Percentiles rank a stretch among this genome's conserved stretches.
These are phyloP conservation scores for Pseudozyma sp. DNA, from an alignment of 1,284 basidiomycete genomes.

Conservation along the genomic window DNA sequence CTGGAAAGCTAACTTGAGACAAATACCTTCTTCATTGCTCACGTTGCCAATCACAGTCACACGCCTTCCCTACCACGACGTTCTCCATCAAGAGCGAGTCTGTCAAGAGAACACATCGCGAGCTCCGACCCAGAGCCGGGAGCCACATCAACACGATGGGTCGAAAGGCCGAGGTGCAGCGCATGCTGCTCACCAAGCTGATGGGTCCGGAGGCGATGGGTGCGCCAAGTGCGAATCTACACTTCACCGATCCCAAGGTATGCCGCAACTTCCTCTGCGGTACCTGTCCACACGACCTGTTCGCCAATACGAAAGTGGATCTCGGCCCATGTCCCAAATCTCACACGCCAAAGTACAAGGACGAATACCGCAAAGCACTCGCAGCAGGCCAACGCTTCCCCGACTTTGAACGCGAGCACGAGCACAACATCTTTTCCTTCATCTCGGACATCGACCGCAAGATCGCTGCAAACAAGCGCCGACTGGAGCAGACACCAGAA, in stretches of 20 bases:
- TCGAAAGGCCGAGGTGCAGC: constrained; percentile 79
- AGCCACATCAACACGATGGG: constrained; percentile 49
- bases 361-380: constrained; percentile 84
- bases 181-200: constrained; percentile 83
- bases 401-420: constrained; percentile 74
- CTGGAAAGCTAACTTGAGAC: too few species aligned
- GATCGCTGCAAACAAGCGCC: constrained; percentile 90
- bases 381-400: constrained; percentile 73
- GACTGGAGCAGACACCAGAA: constrained; percentile 98
- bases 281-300: constrained; percentile 95
- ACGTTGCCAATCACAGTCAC: too few species aligned
- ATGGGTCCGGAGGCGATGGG: constrained; percentile 69
- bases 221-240: constrained; percentile 73
- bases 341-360: constrained; percentile 92
- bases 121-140: too few species aligned
- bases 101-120: too few species aligned
- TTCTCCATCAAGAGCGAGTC: too few species aligned
- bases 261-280: constrained; percentile 98
- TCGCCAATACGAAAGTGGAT: constrained; percentile 99
- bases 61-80: too few species aligned
- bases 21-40: too few species aligned
- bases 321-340: constrained; percentile 96
- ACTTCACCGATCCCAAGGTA: constrained; percentile 98
- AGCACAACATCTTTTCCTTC: constrained; percentile 92
- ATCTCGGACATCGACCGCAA: constrained; percentile 98